Evolutionary conservation across 257 asterid species (phyloP).

Genomic region (Solanum ahanhuiri): DNA sequence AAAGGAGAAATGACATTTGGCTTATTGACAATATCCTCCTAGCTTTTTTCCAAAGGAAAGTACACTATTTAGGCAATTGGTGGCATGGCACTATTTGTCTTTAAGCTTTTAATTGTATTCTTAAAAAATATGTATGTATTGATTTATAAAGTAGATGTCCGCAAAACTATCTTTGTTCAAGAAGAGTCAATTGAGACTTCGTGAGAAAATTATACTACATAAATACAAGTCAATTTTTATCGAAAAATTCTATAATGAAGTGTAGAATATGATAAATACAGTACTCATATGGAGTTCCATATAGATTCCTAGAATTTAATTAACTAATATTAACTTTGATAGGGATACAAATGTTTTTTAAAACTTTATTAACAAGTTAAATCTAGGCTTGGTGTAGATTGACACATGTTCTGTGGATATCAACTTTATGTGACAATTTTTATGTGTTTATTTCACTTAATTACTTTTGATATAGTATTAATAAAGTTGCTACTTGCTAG

Average conservation of each 20-base stretch:
- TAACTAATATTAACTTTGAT: neutral
- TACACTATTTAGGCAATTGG: neutral
- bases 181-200: neutral
- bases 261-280: neutral
- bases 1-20: neutral
- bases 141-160: neutral
- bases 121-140: neutral
- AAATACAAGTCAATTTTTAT: neutral
- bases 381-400: neutral
- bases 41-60: neutral
- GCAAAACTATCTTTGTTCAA: neutral
- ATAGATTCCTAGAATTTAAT: neutral
- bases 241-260: neutral
- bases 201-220: neutral
- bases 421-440: neutral
- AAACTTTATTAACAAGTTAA: neutral
- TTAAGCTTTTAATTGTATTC: neutral
- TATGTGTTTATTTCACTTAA: neutral
- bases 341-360: neutral
- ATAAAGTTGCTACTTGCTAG: neutral
- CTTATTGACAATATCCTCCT: neutral
- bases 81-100: neutral
- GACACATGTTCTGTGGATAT: neutral
- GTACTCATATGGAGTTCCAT: neutral
- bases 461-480: neutral